Evolutionary conservation across 208 protist genomes (phyloP).

Genomic region (Strigomonas galati): DNA sequence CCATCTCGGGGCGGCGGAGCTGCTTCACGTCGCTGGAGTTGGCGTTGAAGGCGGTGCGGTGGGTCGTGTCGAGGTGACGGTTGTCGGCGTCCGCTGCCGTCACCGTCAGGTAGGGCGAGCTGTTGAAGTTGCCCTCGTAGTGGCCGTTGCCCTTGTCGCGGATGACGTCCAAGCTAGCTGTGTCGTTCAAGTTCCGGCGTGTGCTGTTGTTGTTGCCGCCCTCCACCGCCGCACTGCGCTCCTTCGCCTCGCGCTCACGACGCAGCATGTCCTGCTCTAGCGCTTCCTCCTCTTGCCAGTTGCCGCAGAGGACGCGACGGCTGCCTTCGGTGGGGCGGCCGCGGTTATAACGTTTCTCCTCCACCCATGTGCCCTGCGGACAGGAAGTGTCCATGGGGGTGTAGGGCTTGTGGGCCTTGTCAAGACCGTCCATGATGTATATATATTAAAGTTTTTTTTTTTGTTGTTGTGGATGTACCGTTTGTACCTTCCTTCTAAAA

Average conservation of each 20-base stretch:
- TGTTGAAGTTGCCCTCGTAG: conserved; percentile 65
- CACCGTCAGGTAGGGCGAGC: conserved; percentile 73
- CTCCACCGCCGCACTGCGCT: conserved; percentile 6
- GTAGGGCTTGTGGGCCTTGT: conserved; percentile 60
- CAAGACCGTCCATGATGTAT: conserved; percentile 28
- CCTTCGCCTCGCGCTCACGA: conserved; percentile 29
- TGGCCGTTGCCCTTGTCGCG: conserved; percentile 37
- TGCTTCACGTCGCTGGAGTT: conserved; percentile 45
- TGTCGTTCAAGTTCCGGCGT: conserved; percentile 22
- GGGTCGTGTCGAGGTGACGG: conserved; percentile 54
- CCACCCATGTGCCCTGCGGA: conserved; percentile 76
- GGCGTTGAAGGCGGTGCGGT: conserved; percentile 68
- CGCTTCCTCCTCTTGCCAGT: conserved; percentile 82
- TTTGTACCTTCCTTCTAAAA: too few species aligned
- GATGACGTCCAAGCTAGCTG: conserved; percentile 59
- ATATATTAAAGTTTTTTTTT: conserved; percentile 12
- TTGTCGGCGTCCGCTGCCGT: conserved; percentile 42
- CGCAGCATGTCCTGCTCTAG: conserved; percentile 70
- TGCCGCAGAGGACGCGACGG: conserved; percentile 83
- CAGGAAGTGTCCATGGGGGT: conserved; percentile 87
- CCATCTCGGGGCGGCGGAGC: conserved; percentile 52
- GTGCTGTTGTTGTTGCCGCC: conserved; percentile 10
- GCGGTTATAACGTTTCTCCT: conserved; percentile 88
- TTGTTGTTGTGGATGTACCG: too few species aligned
- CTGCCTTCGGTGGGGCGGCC: conserved; percentile 38